Evolutionary conservation across 192 early-diverging fungal species (phyloP).

Genomic region (Entomortierella beljakovae): DNA sequence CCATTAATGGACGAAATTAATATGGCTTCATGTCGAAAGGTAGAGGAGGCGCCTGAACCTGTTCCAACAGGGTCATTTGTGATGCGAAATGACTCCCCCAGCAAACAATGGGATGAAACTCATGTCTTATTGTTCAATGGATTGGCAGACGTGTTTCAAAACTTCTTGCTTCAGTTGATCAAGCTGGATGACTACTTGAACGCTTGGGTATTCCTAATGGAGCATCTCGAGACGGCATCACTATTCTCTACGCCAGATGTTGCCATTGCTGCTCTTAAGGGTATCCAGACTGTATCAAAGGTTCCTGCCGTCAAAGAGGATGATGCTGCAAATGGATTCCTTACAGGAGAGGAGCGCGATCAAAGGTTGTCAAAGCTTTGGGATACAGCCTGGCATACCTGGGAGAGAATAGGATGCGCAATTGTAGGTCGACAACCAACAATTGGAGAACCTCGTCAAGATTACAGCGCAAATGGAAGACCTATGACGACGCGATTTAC

Average conservation of each 20-base stretch:
- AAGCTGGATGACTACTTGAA: constrained; percentile 73
- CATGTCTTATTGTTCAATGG: constrained; percentile 81
- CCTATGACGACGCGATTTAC: constrained; percentile 62
- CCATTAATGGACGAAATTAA: constrained; percentile 83
- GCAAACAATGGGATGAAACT: constrained; percentile 93
- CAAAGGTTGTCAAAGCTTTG: constrained; percentile 59
- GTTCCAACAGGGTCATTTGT: constrained; percentile 29
- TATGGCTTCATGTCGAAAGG: constrained; percentile 58
- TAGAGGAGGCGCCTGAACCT: constrained; percentile 53
- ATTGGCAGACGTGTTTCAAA: constrained; percentile 72
- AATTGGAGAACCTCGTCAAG: constrained; percentile 19
- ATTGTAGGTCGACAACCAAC: constrained; percentile 55
- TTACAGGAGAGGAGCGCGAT: constrained; percentile 29
- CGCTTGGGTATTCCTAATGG: constrained; percentile 76
- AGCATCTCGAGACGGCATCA: constrained; percentile 78
- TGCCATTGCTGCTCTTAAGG: constrained; percentile 78
- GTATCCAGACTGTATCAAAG: constrained; percentile 71
- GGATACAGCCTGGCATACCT: constrained; percentile 73
- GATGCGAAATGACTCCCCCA: constrained; percentile 54
- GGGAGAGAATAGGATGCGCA: constrained; percentile 80
- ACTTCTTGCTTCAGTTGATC: constrained; percentile 73
- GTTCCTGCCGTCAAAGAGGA: constrained; percentile 12
- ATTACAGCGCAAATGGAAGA: constrained; percentile 33
- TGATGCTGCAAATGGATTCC: not conserved
- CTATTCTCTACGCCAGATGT: constrained; percentile 80